Evolutionary conservation across 495 filamentous ascomycete genomes (phyloP), one percentile per base, ranked within the genome.

Genomic region (Niebla homalea): DNA sequence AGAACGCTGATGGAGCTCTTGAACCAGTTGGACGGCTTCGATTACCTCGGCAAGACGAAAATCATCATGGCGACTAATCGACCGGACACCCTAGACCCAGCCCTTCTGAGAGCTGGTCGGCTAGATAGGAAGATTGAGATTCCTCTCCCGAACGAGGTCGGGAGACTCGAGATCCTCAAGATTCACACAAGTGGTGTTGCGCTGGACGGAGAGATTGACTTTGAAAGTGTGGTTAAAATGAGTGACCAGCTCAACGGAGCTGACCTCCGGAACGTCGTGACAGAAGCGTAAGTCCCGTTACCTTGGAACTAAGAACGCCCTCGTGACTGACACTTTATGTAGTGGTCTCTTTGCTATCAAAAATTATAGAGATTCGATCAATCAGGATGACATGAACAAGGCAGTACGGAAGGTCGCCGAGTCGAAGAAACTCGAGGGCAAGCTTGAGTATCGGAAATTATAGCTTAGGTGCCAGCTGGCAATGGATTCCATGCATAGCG

Each of bases 21-120:
- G 52, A 99, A 99, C 66, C 93, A 99, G 65, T 79, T 99, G 41
- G 93, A 99, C 65, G 93, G 93, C 49, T 99, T 99, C 72, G 93
- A 99, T 65, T 99, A 99, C 66, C 75, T 99, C 5, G 93, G 93
- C 50, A 94, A 96, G 76, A 99, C 93, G 20, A 99, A 99, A 73
- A 99, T 99, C 68, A 99, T 97, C 71, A 99, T 99, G 93, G 93
- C 93, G 23, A 99, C 93, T 32, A 99, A 99, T 73, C 78, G 93
- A 65, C 93, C 93, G 14, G 93, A 99, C 65, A 99, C 93, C 2
- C 79, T 99, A 18, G 93, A 99, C 63, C 93, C 93, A 10, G 93
- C 93, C 10, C 72, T 99, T 50, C 71, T 99, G 46, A 80, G 93
- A 67, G 93, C 93, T 19, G 93, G 93, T 52, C 82, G 93, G 60